Base-by-base conservation (phyloP, 2,329 filamentous ascomycete species). In the Daldinia sp. region DNA sequence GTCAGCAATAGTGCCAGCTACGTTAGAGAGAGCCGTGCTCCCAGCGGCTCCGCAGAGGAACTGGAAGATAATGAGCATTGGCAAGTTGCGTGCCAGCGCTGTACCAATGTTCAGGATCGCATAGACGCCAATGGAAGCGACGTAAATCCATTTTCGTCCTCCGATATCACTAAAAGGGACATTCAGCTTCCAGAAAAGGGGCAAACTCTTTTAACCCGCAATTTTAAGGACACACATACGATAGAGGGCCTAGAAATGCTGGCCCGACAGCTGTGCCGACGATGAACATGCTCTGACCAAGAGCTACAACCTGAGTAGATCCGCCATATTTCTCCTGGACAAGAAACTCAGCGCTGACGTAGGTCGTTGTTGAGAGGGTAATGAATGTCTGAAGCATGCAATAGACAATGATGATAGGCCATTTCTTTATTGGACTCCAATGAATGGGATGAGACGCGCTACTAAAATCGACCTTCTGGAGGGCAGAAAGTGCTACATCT, bases 111-210 rank as follows among this genome's bases (percentile, higher is more conserved):
- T 79, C 55, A 80, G 69, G 48, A 80, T 66, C 48, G 78, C 78
- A 66, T 79, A 81, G 44, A 77, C 23, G 23, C 72, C 70, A 60
- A 79, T 79, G 18, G 78, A 78, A 4, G 60, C 77, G 20, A 82
- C 81, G 60, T 83, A 82, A 42, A 82, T 77, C 81, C 81, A 82
- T 77, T 82, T 83, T 6, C 81, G 77, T 26, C 81, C 81, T 48
- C 79, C 79, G 61, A 83, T 79, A 66, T 82, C 81, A 59, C 79
- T 80, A 58, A 12, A 20, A 56, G 30, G 53, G 20, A 37, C 51
- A 20, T 50, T 72, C 51, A 72, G 68, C 50, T 61, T 61, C 10
- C 10, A 48, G 26, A 54, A 65, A 53, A 35, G 26, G 10, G 4
- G 41, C 6, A 15, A 15, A 23, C 23, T 51, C 26, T 7, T 35